Percentiles rank a stretch among this genome's conserved stretches.
Evolutionary conservation across 805 yeast genomes (phyloP).

Genomic region (Candida easanensis): DNA sequence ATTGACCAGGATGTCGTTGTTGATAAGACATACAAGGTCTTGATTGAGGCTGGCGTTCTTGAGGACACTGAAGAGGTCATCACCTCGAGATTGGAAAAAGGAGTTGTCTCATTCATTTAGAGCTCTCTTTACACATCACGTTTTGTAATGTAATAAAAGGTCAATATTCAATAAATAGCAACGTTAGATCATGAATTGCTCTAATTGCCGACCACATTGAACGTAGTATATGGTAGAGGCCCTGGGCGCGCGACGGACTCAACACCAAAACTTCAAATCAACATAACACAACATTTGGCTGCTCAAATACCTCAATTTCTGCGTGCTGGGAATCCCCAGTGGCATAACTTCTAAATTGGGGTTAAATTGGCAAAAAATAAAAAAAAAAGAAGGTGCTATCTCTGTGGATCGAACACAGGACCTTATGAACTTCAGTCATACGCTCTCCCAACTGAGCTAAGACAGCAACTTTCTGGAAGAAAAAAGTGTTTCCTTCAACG

Average conservation of each 20-base stretch:
- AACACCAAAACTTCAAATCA: no score
- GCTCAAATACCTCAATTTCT: no score
- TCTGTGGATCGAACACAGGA: conserved; percentile 83
- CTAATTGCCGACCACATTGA: no score
- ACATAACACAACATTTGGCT: background rate
- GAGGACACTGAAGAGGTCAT: conserved; percentile 16
- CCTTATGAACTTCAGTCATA: conserved; percentile 58
- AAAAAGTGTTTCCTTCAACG: background rate
- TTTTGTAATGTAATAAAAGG: no score
- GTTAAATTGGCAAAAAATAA: background rate
- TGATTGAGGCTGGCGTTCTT: conserved; percentile 19
- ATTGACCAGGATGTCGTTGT: conserved; percentile 16
- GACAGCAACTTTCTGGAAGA: conserved; percentile 20
- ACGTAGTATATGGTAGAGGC: no score
- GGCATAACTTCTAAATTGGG: no score
- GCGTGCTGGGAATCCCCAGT: no score
- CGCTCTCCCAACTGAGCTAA: conserved; percentile 35
- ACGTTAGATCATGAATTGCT: no score
- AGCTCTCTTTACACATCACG: background rate
- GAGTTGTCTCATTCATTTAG: conserved; percentile 7
- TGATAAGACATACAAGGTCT: conserved; percentile 16
- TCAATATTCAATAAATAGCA: no score
- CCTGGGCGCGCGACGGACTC: no score
- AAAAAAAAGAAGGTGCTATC: conserved; percentile 38
- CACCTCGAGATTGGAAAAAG: conserved; percentile 8